Evolutionary conservation across 441 rosid genomes (phyloP).

Genomic region (Euphorbia celastroides): DNA sequence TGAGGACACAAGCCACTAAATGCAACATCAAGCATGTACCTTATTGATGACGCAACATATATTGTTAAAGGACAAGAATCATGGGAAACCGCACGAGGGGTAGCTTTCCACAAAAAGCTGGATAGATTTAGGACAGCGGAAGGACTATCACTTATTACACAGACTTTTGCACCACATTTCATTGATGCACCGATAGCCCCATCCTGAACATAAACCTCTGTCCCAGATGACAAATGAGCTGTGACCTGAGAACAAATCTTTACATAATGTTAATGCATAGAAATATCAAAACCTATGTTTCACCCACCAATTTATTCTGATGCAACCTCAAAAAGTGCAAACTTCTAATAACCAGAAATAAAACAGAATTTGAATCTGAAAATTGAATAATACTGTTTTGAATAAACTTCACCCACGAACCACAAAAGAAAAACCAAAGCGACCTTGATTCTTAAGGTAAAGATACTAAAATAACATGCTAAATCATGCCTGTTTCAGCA

Average conservation of each 20-base stretch:
- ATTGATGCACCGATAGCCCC: constrained; percentile 30
- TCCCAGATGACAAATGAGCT: constrained; percentile 28
- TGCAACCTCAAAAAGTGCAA: not conserved
- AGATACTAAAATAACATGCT: not conserved
- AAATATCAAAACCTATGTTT: not conserved
- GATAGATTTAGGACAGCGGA: constrained; percentile 31
- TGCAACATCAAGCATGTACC: constrained; percentile 19
- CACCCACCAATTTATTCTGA: not conserved
- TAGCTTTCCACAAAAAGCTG: constrained; percentile 25
- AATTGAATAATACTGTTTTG: not conserved
- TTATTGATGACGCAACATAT: constrained; percentile 33
- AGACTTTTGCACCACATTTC: constrained; percentile 32
- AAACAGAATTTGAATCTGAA: not conserved
- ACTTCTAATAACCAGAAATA: no score
- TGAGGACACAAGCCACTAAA: constrained; percentile 10
- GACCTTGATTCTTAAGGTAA: not conserved
- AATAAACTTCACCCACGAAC: not conserved
- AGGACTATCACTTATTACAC: constrained; percentile 37
- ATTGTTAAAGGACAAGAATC: constrained; percentile 40
- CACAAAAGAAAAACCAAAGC: not conserved
- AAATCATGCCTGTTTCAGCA: constrained; percentile 34
- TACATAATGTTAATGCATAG: not conserved
- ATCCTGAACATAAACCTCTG: constrained; percentile 32
- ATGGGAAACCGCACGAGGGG: constrained; percentile 36
- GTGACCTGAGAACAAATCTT: constrained; percentile 23